phyloP scores from a whole-genome alignment of 1,284 basidiomycete genomes.

The Rhodotorula glutinis region DNA sequence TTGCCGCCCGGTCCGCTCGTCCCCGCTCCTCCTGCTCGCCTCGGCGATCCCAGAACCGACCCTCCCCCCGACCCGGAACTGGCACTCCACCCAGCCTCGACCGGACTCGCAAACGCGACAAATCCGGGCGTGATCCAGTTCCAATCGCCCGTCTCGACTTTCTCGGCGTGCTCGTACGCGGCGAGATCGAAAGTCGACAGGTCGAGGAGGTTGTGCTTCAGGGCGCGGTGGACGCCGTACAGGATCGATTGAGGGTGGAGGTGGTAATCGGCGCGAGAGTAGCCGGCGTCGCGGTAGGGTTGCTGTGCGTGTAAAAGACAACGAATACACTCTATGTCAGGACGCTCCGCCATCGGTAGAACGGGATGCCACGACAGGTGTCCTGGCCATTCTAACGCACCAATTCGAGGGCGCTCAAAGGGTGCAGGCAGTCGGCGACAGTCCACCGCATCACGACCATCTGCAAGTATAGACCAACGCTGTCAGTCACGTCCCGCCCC shows the following conservation, averaged over 20 bases:
- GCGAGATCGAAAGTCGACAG: slow-evolving; percentile 79
- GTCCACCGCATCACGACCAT: slow-evolving; percentile 87
- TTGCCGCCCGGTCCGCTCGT: slow-evolving; percentile 52
- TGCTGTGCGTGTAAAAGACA: slow-evolving; percentile 41
- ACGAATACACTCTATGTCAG: not conserved
- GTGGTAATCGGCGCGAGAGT: slow-evolving; percentile 87
- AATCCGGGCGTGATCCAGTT: slow-evolving; percentile 71
- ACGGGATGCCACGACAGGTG: not conserved
- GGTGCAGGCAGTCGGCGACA: slow-evolving; percentile 94
- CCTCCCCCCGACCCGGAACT: not conserved
- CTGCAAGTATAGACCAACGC: slow-evolving; percentile 51
- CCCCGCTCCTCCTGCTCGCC: slow-evolving; percentile 48
- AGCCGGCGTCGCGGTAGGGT: slow-evolving; percentile 93
- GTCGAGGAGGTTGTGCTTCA: slow-evolving; percentile 81
- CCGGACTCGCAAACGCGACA: slow-evolving; percentile 90
- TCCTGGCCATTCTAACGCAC: slow-evolving; percentile 12
- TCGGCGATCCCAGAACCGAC: slow-evolving; percentile 39
- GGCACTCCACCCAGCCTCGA: slow-evolving; percentile 56
- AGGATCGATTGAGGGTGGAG: slow-evolving; percentile 74
- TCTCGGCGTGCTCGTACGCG: slow-evolving; percentile 91
- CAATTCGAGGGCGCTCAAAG: slow-evolving; percentile 64
- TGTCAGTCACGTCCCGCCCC: not conserved
- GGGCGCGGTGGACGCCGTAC: slow-evolving; percentile 93
- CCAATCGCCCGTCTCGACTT: slow-evolving; percentile 91
- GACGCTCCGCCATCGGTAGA: not conserved